phyloP scores from a whole-genome alignment of 176 grass and related monocot genomes.

The Rhynchospora pubera region DNA sequence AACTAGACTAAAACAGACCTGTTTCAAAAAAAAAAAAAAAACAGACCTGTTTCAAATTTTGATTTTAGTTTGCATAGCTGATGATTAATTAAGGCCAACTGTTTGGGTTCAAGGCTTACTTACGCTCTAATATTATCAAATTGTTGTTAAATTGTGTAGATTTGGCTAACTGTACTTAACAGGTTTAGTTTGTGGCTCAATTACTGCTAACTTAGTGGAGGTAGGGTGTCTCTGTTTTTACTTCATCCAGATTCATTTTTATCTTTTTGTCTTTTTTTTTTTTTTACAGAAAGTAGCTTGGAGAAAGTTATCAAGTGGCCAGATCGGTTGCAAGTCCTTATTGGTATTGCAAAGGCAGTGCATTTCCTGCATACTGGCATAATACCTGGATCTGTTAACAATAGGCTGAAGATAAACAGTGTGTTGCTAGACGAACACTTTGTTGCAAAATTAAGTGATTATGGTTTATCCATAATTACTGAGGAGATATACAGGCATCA shows the following conservation, averaged over 20 bases:
- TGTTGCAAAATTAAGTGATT: slow-evolving; percentile 80
- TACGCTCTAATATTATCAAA: too few species aligned
- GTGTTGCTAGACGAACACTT: slow-evolving; percentile 86
- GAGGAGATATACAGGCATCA: slow-evolving; percentile 86
- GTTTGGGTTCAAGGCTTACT: too few species aligned
- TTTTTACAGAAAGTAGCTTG: slow-evolving; percentile 43
- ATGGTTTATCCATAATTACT: slow-evolving; percentile 82
- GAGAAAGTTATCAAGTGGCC: slow-evolving; percentile 76
- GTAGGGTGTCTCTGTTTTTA: background rate
- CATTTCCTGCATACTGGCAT: slow-evolving; percentile 96
- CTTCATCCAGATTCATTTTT: background rate
- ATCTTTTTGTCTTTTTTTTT: slow-evolving; percentile 29
- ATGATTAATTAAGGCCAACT: background rate
- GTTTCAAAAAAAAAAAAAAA: too few species aligned
- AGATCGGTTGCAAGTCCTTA: slow-evolving; percentile 63
- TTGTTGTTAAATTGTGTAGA: background rate
- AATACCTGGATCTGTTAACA: slow-evolving; percentile 95
- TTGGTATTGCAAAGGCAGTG: slow-evolving; percentile 79
- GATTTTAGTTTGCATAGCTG: background rate
- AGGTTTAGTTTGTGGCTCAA: background rate
- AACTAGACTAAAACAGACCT: too few species aligned
- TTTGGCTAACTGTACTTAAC: background rate
- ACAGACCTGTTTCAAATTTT: background rate
- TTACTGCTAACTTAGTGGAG: background rate
- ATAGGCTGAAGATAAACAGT: slow-evolving; percentile 60